Conservation (phyloP, 495 filamentous ascomycete species). For the Podospora sp. region DNA sequence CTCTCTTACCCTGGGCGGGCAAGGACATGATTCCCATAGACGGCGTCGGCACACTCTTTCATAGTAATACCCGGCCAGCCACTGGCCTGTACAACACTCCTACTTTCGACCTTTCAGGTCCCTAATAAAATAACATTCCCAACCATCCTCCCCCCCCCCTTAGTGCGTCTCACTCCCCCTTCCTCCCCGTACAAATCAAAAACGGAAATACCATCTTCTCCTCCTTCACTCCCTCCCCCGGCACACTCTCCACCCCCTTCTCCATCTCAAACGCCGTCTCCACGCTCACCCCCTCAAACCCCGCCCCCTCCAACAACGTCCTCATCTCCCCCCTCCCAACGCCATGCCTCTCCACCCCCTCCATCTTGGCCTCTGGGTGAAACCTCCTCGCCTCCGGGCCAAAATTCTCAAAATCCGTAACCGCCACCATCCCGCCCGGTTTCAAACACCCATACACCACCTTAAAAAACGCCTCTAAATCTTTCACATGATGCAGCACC, state of each 20-base stretch:
- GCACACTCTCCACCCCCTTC: constrained; percentile 49
- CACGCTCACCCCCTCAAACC: constrained; percentile 51
- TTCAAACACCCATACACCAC: constrained; percentile 48
- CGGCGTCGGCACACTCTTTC: not conserved
- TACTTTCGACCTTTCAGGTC: no score
- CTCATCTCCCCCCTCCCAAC: constrained; percentile 45
- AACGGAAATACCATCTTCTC: constrained; percentile 52
- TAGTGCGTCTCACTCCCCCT: not conserved
- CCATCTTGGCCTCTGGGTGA: constrained; percentile 54
- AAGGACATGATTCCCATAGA: not conserved
- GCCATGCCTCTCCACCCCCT: constrained; percentile 58
- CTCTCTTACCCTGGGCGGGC: not conserved
- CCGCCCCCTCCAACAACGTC: constrained; percentile 44
- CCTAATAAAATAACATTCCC: no score
- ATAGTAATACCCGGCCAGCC: not conserved
- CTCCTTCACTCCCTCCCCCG: constrained; percentile 33
- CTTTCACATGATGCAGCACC: constrained; percentile 58
- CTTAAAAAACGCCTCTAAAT: constrained; percentile 41
- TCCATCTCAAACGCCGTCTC: constrained; percentile 46
- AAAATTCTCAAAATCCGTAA: constrained; percentile 63
- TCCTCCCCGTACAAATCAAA: constrained; percentile 51
- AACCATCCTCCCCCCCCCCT: no score
- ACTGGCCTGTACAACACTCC: not conserved
- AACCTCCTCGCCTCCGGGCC: constrained; percentile 55
- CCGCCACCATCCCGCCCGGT: constrained; percentile 45